These are phyloP conservation scores for Heritiera littoralis DNA, from an alignment of 345 rosid genomes.

Conservation along the genomic window DNA sequence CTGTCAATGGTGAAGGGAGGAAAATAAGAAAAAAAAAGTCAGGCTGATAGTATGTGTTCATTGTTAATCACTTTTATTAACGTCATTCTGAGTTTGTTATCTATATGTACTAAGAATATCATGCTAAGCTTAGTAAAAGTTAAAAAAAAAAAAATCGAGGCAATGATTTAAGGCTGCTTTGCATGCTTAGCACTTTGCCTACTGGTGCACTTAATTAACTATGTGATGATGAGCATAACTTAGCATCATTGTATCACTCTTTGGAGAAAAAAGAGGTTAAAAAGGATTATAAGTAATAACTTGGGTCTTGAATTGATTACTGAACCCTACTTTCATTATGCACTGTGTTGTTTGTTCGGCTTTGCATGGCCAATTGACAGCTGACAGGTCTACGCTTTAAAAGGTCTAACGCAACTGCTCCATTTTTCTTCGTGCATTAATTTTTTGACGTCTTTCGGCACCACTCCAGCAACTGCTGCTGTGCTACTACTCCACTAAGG, in stretches of 20 bases:
- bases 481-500: not conserved
- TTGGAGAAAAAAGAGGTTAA: not conserved
- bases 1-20: not conserved
- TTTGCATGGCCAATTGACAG: not conserved
- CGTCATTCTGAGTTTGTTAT: too few species aligned
- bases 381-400: not conserved
- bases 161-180: not conserved
- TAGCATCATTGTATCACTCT: not conserved
- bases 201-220: too few species aligned
- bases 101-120: too few species aligned
- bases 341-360: not conserved
- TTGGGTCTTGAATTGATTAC: not conserved
- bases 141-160: not conserved
- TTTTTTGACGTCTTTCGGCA: not conserved
- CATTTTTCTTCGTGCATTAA: not conserved
- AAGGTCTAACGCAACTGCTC: not conserved
- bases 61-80: not conserved
- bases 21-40: not conserved
- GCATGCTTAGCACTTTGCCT: not conserved
- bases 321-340: not conserved
- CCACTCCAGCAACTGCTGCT: not conserved
- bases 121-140: too few species aligned
- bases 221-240: too few species aligned
- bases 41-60: not conserved
- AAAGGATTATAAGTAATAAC: not conserved